Percentiles rank a stretch among this genome's conserved stretches.
phyloP scores from a whole-genome alignment of 345 rosid genomes.

The Bruguiera sexangula region DNA sequence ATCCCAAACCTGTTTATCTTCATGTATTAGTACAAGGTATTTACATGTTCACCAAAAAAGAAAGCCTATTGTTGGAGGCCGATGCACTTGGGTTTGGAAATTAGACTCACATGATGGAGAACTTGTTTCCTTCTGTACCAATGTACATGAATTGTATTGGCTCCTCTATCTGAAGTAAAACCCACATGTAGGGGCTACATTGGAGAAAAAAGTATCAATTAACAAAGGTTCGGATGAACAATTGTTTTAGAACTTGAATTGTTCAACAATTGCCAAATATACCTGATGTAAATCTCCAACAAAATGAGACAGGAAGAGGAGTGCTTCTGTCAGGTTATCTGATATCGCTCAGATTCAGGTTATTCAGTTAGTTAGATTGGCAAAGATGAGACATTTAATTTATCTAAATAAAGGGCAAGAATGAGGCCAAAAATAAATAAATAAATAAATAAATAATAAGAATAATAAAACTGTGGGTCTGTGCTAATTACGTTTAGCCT shows the following conservation, averaged over 20 bases:
- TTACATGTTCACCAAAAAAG: neutral
- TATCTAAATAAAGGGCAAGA: neutral
- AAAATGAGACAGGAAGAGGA: constrained; percentile 81
- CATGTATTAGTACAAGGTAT: neutral
- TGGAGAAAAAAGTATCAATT: neutral
- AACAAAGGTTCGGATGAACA: too few species aligned
- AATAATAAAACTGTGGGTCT: neutral
- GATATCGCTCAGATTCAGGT: neutral
- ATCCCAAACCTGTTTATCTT: constrained; percentile 69
- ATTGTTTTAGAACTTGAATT: too few species aligned
- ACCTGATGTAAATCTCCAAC: constrained; percentile 95
- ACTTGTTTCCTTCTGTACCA: constrained; percentile 75
- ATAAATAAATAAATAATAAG: neutral
- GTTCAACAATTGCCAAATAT: neutral
- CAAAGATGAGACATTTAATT: neutral
- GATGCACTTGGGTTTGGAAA: neutral
- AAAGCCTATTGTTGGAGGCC: neutral
- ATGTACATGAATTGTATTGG: constrained; percentile 71
- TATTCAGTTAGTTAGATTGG: neutral
- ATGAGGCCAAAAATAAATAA: too few species aligned
- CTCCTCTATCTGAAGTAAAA: constrained; percentile 75
- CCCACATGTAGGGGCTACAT: constrained; percentile 80
- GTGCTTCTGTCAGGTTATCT: constrained; percentile 94
- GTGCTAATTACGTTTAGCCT: constrained; percentile 44
- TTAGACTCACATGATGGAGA: constrained; percentile 73